Evolutionary conservation across 1,284 basidiomycete genomes (phyloP).

Genomic region (Puccinia novopanici): DNA sequence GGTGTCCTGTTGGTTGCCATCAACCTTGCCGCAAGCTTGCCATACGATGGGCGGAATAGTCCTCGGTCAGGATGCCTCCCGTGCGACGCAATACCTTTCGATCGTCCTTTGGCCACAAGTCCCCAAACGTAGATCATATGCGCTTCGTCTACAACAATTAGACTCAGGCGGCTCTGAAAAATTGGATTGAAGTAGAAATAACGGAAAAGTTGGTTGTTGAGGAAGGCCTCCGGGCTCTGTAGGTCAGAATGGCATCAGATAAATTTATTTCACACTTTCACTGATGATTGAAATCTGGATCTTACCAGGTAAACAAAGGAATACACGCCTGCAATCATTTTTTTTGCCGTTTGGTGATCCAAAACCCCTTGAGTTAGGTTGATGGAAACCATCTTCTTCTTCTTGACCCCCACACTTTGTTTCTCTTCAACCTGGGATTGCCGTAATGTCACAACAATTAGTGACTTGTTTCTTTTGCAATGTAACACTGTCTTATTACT

Average conservation of each 20-base stretch:
- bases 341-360: neutral
- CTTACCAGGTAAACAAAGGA: neutral
- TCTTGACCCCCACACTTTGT: neutral
- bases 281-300: neutral
- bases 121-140: too few relatives aligned
- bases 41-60: constrained; percentile 9
- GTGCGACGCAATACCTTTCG: too few relatives aligned
- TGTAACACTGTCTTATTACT: neutral
- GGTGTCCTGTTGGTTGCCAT: neutral
- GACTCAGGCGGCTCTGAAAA: neutral
- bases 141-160: neutral
- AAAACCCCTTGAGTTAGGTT: too few relatives aligned
- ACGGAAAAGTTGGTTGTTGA: neutral
- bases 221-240: neutral
- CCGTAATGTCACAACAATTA: neutral
- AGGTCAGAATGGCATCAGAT: too few relatives aligned
- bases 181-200: neutral
- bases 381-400: neutral
- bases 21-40: neutral
- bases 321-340: neutral
- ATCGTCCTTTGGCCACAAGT: too few relatives aligned
- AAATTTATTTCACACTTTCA: too few relatives aligned
- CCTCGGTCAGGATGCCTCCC: neutral
- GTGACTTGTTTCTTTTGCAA: neutral
- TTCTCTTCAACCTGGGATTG: neutral